Percentiles rank a stretch among this genome's conserved stretches.
Evolutionary conservation across 176 grass and related monocot species (phyloP).

Genomic region (Cenchrus americanus): DNA sequence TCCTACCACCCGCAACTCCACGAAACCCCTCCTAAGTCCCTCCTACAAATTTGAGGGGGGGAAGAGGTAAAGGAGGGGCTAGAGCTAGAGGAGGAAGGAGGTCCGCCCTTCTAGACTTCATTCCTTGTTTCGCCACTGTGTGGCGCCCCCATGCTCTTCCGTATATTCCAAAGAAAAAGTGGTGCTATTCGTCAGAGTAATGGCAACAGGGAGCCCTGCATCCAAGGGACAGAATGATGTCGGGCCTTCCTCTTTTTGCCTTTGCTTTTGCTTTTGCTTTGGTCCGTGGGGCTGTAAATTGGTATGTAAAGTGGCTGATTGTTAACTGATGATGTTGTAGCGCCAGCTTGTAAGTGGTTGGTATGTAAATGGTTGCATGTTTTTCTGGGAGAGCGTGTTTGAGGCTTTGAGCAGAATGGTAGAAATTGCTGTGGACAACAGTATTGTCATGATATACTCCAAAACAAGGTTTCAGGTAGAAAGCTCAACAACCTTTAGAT

Average conservation of each 20-base stretch:
- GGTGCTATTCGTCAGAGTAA: neutral
- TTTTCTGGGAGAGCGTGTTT: neutral
- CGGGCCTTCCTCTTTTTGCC: neutral
- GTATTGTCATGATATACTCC: slow-evolving; percentile 24
- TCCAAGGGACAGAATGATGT: neutral
- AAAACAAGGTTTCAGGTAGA: neutral
- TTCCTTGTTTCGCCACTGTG: too few relatives aligned
- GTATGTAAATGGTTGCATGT: neutral
- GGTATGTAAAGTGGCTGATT: neutral
- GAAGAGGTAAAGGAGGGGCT: too few relatives aligned
- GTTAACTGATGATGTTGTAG: neutral
- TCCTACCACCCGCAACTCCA: too few relatives aligned
- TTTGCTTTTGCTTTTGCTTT: neutral
- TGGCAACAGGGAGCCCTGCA: neutral
- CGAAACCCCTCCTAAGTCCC: too few relatives aligned
- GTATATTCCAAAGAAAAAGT: neutral
- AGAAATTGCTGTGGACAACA: neutral
- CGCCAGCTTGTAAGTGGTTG: neutral
- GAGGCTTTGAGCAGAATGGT: neutral
- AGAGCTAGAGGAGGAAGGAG: too few relatives aligned
- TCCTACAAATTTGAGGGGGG: too few relatives aligned
- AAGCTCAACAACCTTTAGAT: neutral
- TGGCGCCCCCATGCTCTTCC: neutral
- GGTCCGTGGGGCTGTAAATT: neutral
- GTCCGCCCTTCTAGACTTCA: too few relatives aligned